A percentile compares a stretch with the other conserved stretches of the same genome.
These are phyloP conservation scores for Nannochloris sp. DNA, from an alignment of 139 green algal species.

Conservation along the genomic window DNA sequence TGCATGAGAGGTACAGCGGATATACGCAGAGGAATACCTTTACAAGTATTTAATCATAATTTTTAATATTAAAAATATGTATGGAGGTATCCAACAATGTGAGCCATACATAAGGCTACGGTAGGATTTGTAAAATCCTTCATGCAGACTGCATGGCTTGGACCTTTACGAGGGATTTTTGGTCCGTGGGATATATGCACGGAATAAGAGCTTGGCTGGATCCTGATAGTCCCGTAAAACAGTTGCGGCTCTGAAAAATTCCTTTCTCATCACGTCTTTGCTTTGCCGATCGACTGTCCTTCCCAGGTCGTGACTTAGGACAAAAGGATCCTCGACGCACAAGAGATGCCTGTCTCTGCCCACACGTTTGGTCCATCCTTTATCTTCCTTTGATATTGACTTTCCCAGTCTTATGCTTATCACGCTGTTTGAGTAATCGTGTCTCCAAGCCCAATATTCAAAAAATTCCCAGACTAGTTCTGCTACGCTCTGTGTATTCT, in stretches of 20 bases:
- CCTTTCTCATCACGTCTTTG: conserved; percentile 49
- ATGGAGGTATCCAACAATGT: no score
- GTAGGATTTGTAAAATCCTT: no score
- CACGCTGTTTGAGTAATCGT: conserved; percentile 77
- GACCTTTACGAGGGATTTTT: not conserved
- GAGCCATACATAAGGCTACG: no score
- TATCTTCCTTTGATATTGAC: conserved; percentile 64
- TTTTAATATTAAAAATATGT: no score
- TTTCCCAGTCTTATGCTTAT: conserved; percentile 60
- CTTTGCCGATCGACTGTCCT: conserved; percentile 72
- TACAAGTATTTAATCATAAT: no score
- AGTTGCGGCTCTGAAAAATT: conserved; percentile 60
- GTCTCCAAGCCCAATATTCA: conserved; percentile 81
- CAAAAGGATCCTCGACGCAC: conserved; percentile 87
- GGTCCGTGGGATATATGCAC: conserved; percentile 3
- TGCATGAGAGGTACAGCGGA: no score
- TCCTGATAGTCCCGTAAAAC: conserved; percentile 43
- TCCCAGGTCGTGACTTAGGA: conserved; percentile 82
- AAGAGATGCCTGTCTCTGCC: conserved; percentile 81
- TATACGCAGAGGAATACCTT: no score
- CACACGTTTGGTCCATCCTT: conserved; percentile 83
- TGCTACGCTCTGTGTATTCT: conserved; percentile 70
- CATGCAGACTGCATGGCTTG: not conserved
- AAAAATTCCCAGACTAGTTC: conserved; percentile 83
- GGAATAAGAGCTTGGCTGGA: conserved; percentile 21